phyloP scores from a whole-genome alignment of 306 rosid species.

The Oemleria cerasiformis region DNA sequence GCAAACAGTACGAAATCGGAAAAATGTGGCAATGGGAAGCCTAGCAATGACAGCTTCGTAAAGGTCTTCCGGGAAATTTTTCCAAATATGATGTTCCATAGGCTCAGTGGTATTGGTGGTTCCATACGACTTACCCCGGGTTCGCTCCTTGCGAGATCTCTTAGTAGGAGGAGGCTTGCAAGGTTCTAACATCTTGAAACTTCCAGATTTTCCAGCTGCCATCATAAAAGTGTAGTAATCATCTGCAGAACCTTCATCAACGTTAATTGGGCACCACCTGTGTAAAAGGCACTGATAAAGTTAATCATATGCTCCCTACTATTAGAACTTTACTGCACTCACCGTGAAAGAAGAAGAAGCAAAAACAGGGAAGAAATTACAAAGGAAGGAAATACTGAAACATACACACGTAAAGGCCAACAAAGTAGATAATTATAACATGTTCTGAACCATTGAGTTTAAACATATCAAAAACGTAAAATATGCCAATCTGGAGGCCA shows the following conservation, averaged over 20 bases:
- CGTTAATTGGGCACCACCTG: constrained; percentile 66
- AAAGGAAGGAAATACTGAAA: background rate
- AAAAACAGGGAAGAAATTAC: background rate
- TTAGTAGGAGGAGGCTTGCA: constrained; percentile 59
- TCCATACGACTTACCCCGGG: constrained; percentile 48
- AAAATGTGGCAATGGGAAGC: constrained; percentile 73
- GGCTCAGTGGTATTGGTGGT: constrained; percentile 43
- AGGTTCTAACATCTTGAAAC: constrained; percentile 53
- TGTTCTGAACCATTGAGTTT: background rate
- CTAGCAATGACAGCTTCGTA: constrained; percentile 79
- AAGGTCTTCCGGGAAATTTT: constrained; percentile 82
- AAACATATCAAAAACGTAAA: background rate
- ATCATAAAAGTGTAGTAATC: constrained; percentile 62
- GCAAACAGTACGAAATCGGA: constrained; percentile 81
- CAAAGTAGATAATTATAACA: background rate
- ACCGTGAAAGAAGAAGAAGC: background rate
- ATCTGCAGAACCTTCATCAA: constrained; percentile 57
- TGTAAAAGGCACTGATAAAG: constrained; percentile 20
- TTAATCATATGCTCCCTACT: constrained; percentile 19
- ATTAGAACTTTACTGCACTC: constrained; percentile 5
- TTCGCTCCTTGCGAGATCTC: constrained; percentile 56
- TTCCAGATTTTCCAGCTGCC: constrained; percentile 61
- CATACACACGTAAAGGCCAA: background rate
- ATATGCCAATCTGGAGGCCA: background rate
- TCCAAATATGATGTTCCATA: constrained; percentile 80